Evolutionary conservation across 2,329 filamentous ascomycete genomes (phyloP), one percentile per base, ranked within the genome.

Genomic region (Aspergillus terreus): DNA sequence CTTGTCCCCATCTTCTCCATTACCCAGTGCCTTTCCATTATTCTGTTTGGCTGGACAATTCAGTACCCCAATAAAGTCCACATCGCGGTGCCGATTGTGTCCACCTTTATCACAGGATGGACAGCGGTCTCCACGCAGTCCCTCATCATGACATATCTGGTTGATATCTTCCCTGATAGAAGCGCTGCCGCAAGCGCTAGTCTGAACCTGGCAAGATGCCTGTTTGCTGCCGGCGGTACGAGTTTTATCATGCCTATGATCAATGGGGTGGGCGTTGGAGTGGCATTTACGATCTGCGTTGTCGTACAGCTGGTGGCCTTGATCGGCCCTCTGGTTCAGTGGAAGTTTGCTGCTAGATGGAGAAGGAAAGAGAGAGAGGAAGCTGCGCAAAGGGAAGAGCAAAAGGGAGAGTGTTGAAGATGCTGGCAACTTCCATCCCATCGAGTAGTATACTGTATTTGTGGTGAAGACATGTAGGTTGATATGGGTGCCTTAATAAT

Each of bases 1-100:
- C 70, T 78, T 0, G 63, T 81, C 0, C 76, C 76, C 0, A 19
- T 77, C 0, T 78, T 78, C 46, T 68, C 73, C 0, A 17, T 72
- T 3, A 11, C 78, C 0, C 76, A 81, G 51, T 76, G 74, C 41
- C 44, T 72, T 0, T 76, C 78, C 0, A 71, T 80, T 14, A 43
- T 80, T 1, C 56, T 76, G 19, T 82, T 81, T 44, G 79, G 80
- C 32, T 82, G 80, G 79, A 77, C 75, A 0, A 72, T 80, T 6
- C 67, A 79, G 12, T 76, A 74, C 47, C 55, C 60, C 1, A 46
- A 68, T 0, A 54, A 56, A 0, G 71, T 79, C 0, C 76, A 76
- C 43, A 77, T 82, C 15, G 74, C 77, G 0, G 65, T 78, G 0
- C 78, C 79, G 0, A 76, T 82, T 30, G 60, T 78, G 1, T 73